These are phyloP conservation scores for Pseudozyma pruni DNA, from an alignment of 1,284 basidiomycete species.

Conservation along the genomic window DNA sequence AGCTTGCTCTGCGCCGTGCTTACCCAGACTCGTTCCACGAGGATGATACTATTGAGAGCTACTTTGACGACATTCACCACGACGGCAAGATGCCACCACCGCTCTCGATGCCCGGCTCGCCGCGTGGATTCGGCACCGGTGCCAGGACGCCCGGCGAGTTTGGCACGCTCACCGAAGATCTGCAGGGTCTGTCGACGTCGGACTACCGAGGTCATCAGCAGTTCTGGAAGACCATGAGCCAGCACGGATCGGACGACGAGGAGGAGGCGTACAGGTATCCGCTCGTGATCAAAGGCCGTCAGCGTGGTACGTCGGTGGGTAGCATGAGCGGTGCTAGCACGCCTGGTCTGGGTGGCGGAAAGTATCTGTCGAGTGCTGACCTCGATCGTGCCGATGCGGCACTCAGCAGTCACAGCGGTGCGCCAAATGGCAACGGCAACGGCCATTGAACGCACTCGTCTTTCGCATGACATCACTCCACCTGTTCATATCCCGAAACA, in stretches of 20 bases:
- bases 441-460: conserved; percentile 4
- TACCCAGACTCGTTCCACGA: conserved; percentile 90
- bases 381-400: conserved; percentile 59
- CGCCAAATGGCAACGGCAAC: conserved; percentile 28
- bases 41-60: conserved; percentile 73
- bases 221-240: conserved; percentile 62
- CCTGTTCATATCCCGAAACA: not conserved
- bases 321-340: conserved; percentile 60
- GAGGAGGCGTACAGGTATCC: conserved; percentile 58
- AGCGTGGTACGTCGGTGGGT: conserved; percentile 57
- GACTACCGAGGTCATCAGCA: conserved; percentile 59
- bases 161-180: conserved; percentile 60
- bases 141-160: conserved; percentile 61
- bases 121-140: conserved; percentile 70
- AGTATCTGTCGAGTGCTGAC: conserved; percentile 56
- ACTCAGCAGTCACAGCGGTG: conserved; percentile 50
- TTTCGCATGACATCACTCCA: not conserved
- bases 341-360: conserved; percentile 57
- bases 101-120: conserved; percentile 86
- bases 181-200: conserved; percentile 60
- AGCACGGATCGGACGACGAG: conserved; percentile 60
- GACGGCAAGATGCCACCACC: conserved; percentile 74
- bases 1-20: conserved; percentile 88
- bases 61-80: conserved; percentile 73
- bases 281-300: conserved; percentile 55